Base-by-base conservation (phyloP, 2,329 filamentous ascomycete species). In the Amphichorda felina region DNA sequence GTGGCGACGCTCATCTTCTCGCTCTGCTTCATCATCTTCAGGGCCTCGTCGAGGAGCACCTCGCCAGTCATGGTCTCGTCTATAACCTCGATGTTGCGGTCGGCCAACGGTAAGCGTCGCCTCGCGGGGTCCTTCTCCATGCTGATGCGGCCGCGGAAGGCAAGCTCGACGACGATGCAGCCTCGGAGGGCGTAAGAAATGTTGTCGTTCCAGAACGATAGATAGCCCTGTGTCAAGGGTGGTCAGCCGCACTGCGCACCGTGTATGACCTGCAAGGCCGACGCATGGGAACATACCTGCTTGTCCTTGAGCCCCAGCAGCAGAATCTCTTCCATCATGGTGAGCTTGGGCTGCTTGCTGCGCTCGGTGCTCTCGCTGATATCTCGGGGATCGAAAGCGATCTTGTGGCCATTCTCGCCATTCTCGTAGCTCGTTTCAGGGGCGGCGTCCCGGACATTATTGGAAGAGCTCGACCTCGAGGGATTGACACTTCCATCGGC, bases 21-120 rank as follows among this genome's bases (percentile, higher is more conserved):
- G 61, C 87, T 95, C 49, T 84, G 80, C 72, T 98, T 98, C 89
- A 98, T 98, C 88, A 98, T 94, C 70, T 98, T 98, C 54, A 98
- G 68, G 40, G 91, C 85, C 68, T 98, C 91, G 62, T 98, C 91
- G 53, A 98, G 74, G 50, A 98, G 72, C 44, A 96, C 91, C 66
- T 98, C 91, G 48, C 91, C 91, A 5, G 91, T 98, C 54, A 95
- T 71, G 40, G 87, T 89, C 55, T 95, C 89, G 60, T 98, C 91
- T 54, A 96, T 78, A 45, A 98, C 91, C 64, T 98, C 91, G 60
- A 98, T 95, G 48, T 91, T 70, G 47, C 91, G 77, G 63, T 98
- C 91, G 47, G 89, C 81, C 41, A 96, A 70, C 39, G 89, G 88
- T 57, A 95, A 95, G 46, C 89, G 80, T 64, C 91, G 77, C 61